Percentiles rank a stretch among this genome's conserved stretches.
phyloP scores from a whole-genome alignment of 805 yeast genomes.

The Hanseniaspora taiwanica region DNA sequence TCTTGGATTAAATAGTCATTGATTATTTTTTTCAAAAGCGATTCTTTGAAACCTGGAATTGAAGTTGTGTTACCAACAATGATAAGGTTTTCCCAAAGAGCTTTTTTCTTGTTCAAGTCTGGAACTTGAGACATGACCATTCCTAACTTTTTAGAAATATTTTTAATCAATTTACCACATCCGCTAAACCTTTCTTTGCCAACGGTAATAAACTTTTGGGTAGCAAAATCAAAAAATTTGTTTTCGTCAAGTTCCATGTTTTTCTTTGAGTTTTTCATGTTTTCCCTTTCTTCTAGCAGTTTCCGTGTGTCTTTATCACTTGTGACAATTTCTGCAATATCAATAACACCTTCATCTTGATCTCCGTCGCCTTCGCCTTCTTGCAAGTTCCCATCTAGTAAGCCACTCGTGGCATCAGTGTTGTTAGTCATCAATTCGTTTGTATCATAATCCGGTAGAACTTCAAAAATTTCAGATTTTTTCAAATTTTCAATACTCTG shows the following conservation, averaged over 20 bases:
- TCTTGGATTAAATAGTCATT: constrained; percentile 37
- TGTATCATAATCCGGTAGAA: constrained; percentile 24
- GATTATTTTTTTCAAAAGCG: constrained; percentile 44
- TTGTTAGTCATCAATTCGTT: constrained; percentile 46
- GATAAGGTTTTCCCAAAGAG: constrained; percentile 72
- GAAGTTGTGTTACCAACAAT: constrained; percentile 66
- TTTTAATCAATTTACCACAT: constrained; percentile 41
- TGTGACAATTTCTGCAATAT: constrained; percentile 81
- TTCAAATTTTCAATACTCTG: constrained; percentile 66
- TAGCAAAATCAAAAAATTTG: constrained; percentile 46
- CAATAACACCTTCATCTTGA: constrained; percentile 63
- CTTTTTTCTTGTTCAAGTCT: constrained; percentile 61
- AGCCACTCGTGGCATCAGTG: constrained; percentile 44
- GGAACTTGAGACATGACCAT: constrained; percentile 41
- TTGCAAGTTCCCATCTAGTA: constrained; percentile 15
- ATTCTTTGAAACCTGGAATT: constrained; percentile 66
- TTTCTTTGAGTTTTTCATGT: constrained; percentile 26
- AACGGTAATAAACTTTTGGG: constrained; percentile 39
- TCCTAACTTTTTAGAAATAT: constrained; percentile 42
- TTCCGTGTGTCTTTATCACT: constrained; percentile 58
- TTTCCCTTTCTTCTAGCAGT: constrained; percentile 51
- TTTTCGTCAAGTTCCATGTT: constrained; percentile 69
- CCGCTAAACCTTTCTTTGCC: constrained; percentile 90
- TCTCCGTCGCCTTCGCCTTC: constrained; percentile 18
- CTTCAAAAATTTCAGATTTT: constrained; percentile 63